Percentiles rank a stretch among this genome's conserved stretches.
Conservation (phyloP, 805 yeast species). For the Ogataea chonburiensis region DNA sequence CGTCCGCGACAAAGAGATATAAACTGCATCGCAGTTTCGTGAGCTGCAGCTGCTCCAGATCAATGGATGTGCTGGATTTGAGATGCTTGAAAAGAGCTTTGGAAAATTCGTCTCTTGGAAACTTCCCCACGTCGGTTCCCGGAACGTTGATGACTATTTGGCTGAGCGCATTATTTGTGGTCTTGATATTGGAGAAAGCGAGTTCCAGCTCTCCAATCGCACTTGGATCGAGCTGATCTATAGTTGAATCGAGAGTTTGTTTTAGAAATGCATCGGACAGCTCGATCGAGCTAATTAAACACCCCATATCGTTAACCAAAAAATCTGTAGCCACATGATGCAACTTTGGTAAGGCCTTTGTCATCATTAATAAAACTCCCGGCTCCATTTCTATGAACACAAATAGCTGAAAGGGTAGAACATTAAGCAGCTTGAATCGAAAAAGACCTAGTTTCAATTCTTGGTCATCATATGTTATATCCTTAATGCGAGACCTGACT, state of each 20-base stretch:
- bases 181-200: conserved; percentile 18
- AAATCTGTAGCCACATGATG: conserved; percentile 21
- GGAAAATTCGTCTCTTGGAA: conserved; percentile 17
- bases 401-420: conserved; percentile 29
- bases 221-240: conserved; percentile 4
- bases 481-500: conserved; percentile 26
- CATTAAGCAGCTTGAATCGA: conserved; percentile 28
- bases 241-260: conserved; percentile 14
- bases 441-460: conserved; percentile 28
- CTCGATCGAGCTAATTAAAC: conserved; percentile 18
- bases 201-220: conserved; percentile 21
- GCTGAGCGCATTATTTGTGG: conserved; percentile 21
- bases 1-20: conserved; percentile 30
- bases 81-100: conserved; percentile 24
- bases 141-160: conserved; percentile 28
- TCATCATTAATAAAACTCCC: conserved; percentile 21
- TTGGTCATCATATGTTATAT: conserved; percentile 10
- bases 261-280: conserved; percentile 18
- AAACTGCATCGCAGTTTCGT: conserved; percentile 30
- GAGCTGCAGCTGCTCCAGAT: conserved; percentile 27
- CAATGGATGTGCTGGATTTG: conserved; percentile 26
- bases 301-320: conserved; percentile 26
- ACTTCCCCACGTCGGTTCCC: conserved; percentile 23
- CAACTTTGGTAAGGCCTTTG: conserved; percentile 24
- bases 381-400: conserved; percentile 28